These are phyloP conservation scores for Fusarium virguliforme DNA, from an alignment of 2,329 filamentous ascomycete genomes.

Conservation along the genomic window DNA sequence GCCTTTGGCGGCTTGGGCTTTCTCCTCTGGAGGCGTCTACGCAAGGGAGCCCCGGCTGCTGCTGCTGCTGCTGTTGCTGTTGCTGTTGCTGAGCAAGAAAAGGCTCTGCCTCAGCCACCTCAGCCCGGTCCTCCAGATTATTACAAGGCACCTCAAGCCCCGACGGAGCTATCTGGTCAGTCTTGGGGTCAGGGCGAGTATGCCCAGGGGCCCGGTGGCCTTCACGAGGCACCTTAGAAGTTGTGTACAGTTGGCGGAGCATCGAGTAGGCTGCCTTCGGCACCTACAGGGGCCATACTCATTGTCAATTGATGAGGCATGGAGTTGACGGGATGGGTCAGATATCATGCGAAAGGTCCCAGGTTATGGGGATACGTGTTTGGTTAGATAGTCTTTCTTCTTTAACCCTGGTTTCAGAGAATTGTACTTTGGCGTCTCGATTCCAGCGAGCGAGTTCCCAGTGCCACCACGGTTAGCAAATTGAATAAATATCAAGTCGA, in stretches of 20 bases:
- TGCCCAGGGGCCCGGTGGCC: constrained; percentile 26
- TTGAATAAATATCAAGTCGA: too few relatives aligned
- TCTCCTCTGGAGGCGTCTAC: constrained; percentile 42
- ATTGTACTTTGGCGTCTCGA: too few relatives aligned
- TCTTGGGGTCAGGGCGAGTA: constrained; percentile 24
- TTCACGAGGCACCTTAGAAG: constrained; percentile 37
- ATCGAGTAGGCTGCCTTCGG: too few relatives aligned
- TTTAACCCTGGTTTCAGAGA: too few relatives aligned
- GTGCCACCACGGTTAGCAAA: too few relatives aligned
- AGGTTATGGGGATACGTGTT: not conserved
- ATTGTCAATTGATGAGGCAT: not conserved
- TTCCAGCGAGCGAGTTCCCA: too few relatives aligned
- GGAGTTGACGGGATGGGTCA: not conserved
- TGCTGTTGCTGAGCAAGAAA: constrained; percentile 6
- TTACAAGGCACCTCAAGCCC: constrained; percentile 29
- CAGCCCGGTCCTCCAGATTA: constrained; percentile 13
- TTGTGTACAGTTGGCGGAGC: not conserved
- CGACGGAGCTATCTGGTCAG: constrained; percentile 34
- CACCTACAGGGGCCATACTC: not conserved
- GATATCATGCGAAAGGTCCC: not conserved
- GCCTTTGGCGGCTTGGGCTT: constrained; percentile 43
- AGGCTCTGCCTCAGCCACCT: constrained; percentile 18
- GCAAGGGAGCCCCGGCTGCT: constrained; percentile 31
- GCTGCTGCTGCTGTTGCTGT: constrained; percentile 10
- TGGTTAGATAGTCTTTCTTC: too few relatives aligned